Evolutionary conservation across 257 asterid genomes (phyloP), one percentile per base, ranked within the genome.

Genomic region (Lavandula angustifolia): DNA sequence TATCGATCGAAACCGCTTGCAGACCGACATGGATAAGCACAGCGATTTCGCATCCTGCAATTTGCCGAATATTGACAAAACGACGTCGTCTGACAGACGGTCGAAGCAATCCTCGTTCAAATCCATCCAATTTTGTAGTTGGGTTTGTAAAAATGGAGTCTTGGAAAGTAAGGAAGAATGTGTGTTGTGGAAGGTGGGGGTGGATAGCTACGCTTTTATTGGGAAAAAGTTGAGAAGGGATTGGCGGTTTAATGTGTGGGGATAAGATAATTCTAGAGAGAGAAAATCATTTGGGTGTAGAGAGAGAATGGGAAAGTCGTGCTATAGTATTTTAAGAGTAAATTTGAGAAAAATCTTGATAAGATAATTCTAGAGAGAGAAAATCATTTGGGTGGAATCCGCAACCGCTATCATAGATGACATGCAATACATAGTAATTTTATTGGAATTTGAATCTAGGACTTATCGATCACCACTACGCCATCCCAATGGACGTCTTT

Each of bases 41-140:
- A 87, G 79, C 9, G 95, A 81, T 43, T 65, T 87, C 0, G 86
- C 95, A 59, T 89, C 95, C 12, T 65, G 79, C 49, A 89, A 22
- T 48, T 78, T 83, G 54, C 72, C 71, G 75, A 89, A 83, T 41
- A 89, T 81, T 1, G 69, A 50, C 0, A 66, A 72, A 5, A 85
- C 60, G 18, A 87, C 47, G 8, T 78, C 87, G 73, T 89, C 91
- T n/a, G 96, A 91, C 50, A 89, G 58, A 1, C 81, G 75, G 49
- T 85, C 91, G 71, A 89, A 87, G 13, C 50, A 31, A 60, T 84
- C 82, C 5, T 35, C 64, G 42, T 5, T 12, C 7, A 17, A 62
- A 61, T 55, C 44, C 75, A 67, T 71, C 9, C 12, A 17, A 40
- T 14, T 9, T 11, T 11, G 64, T 35, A 38, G 7, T 12, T 41